Evolutionary conservation across 1,139 yeast genomes (phyloP), one percentile per base, ranked within the genome.

Genomic region (Arxiozyma slooffiae): DNA sequence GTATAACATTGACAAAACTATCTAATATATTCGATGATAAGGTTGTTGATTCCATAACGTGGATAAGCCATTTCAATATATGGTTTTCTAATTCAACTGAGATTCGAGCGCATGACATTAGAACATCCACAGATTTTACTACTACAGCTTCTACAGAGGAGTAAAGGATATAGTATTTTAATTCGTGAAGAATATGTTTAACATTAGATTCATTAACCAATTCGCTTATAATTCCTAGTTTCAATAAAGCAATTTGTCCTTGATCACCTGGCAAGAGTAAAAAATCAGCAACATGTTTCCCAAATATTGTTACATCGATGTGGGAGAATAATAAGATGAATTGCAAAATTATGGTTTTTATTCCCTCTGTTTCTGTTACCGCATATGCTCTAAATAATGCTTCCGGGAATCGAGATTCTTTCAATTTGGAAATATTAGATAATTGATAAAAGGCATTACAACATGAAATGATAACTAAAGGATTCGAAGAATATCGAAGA

Each of bases 1-100:
- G 74, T 20, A 90, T 75, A 1, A 84, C 85, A 17, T 83, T 77
- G 6, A 87, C 73, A 41, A 85, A 71, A 55, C 85, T 88, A 48
- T 79, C 76, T 42, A 79, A 71, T 8, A 78, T 71, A 17, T 60
- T 58, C 16, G 69, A 60, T 6, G 65, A 58, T 16, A 57, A 45
- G 1, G 49, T 53, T 2, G 60, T 52, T 2, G 51, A 36, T 44
- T 68, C 67, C 44, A 76, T 67, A 47, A 72, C 73, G n/a, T 61
- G 60, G 14, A 78, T 62, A 11, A 79, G 65, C 82, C 82, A 78
- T 47, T 66, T 70, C 54, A 64, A 66, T 41, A 64, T 64, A 46
- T 60, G 66, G 17, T 67, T 59, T 47, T 69, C 71, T 64, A 68
- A 64, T 49, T 53, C 66, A 21, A 52, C 61, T 34, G 65, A 68